These are phyloP conservation scores for Kwoniella dejecticola DNA, from an alignment of 768 basidiomycete species.

Conservation along the genomic window DNA sequence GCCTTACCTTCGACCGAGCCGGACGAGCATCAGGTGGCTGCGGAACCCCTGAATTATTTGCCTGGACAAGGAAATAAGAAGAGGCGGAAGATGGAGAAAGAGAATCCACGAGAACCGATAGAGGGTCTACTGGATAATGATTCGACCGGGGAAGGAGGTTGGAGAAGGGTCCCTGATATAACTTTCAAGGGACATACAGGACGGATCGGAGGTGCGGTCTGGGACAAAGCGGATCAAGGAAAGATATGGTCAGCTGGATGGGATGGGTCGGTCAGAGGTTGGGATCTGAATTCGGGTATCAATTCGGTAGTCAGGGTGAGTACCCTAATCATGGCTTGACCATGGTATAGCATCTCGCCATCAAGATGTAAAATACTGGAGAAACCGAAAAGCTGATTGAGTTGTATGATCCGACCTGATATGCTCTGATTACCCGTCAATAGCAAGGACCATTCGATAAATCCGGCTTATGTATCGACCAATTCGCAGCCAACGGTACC, in stretches of 20 bases:
- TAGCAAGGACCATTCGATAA: conserved; percentile 57
- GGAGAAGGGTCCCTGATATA: conserved; percentile 63
- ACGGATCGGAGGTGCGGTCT: conserved; percentile 73
- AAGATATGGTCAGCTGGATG: conserved; percentile 67
- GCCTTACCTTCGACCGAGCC: conserved; percentile 59
- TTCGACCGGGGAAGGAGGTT: conserved; percentile 44
- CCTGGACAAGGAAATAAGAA: conserved; percentile 61
- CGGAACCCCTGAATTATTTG: conserved; percentile 55
- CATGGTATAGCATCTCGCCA: too few relatives aligned
- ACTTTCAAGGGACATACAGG: conserved; percentile 83
- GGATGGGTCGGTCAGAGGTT: conserved; percentile 83
- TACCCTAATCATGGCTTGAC: too few relatives aligned
- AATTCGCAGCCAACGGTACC: conserved; percentile 50
- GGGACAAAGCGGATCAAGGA: conserved; percentile 57
- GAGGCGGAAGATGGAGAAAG: conserved; percentile 64
- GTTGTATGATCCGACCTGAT: not conserved
- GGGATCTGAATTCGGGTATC: conserved; percentile 76
- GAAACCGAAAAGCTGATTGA: not conserved
- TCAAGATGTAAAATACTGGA: too few relatives aligned
- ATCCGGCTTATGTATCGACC: conserved; percentile 56
- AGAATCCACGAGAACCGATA: conserved; percentile 59
- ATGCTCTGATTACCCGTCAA: not conserved
- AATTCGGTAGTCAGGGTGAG: conserved; percentile 55
- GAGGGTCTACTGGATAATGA: conserved; percentile 39
- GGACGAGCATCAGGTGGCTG: conserved; percentile 64